Percentiles rank a stretch among this genome's conserved stretches.
Evolutionary conservation across 2,329 filamentous ascomycete genomes (phyloP).

Genomic region (Calonectria crousiana): DNA sequence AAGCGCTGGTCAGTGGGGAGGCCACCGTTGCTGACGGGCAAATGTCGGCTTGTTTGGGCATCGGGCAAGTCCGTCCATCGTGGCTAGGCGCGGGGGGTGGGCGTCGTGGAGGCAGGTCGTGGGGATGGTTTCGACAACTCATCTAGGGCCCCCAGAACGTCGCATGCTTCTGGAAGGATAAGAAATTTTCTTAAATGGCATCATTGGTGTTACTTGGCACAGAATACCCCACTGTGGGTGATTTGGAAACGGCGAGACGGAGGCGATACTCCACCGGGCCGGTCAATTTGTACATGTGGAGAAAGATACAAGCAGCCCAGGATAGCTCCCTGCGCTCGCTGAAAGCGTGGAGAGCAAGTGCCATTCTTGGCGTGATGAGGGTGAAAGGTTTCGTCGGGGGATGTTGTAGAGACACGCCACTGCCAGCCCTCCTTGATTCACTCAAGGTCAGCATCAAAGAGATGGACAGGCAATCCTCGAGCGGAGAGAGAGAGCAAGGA

Average conservation of each 20-base stretch:
- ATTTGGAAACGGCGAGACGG: slow-evolving; percentile 32
- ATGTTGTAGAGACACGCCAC: slow-evolving; percentile 45
- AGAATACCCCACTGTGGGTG: slow-evolving; percentile 22
- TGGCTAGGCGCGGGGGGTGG: slow-evolving; percentile 29
- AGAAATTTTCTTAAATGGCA: slow-evolving; percentile 43
- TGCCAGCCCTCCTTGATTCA: slow-evolving; percentile 5
- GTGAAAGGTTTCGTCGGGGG: slow-evolving; percentile 35
- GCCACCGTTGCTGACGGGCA: slow-evolving; percentile 38
- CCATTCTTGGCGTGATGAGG: background rate
- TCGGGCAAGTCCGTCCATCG: slow-evolving; percentile 45
- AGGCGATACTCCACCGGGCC: slow-evolving; percentile 43
- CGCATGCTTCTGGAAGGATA: slow-evolving; percentile 48
- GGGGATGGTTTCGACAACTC: slow-evolving; percentile 38
- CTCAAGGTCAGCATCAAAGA: background rate
- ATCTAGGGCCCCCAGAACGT: slow-evolving; percentile 34
- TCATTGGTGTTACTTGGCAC: slow-evolving; percentile 32
- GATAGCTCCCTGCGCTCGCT: background rate
- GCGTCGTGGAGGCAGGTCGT: slow-evolving; percentile 22
- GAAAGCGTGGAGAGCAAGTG: background rate
- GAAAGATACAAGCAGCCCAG: slow-evolving; percentile 37
- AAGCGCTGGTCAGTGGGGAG: slow-evolving; percentile 34
- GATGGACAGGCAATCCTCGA: slow-evolving; percentile 6
- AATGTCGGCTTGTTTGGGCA: slow-evolving; percentile 42
- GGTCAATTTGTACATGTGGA: slow-evolving; percentile 46
- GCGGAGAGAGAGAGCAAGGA: background rate